phyloP scores from a whole-genome alignment of 1,139 yeast species.

The Wickerhamomyces sp. region DNA sequence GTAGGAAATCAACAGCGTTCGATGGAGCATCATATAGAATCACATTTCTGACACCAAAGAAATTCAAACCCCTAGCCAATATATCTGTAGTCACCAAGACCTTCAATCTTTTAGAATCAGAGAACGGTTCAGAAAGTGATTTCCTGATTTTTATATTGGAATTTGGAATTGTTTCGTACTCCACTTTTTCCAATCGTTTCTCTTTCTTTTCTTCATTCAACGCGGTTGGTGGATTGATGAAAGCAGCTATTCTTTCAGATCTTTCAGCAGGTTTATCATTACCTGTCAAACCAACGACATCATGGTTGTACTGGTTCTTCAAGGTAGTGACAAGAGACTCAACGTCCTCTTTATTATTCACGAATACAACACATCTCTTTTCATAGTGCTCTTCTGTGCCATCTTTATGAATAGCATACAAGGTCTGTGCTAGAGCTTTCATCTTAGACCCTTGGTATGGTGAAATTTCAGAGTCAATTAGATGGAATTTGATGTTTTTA shows the following conservation, averaged over 20 bases:
- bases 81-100: conserved; percentile 88
- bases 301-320: conserved; percentile 50
- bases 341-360: conserved; percentile 69
- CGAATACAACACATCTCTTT: conserved; percentile 84
- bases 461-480: conserved; percentile 67
- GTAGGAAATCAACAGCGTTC: conserved; percentile 81
- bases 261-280: conserved; percentile 58
- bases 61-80: conserved; percentile 85
- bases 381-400: conserved; percentile 74
- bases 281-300: conserved; percentile 63
- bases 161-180: conserved; percentile 10
- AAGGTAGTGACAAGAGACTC: conserved; percentile 49
- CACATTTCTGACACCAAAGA: conserved; percentile 76
- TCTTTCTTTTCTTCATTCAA: conserved; percentile 28
- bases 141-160: conserved; percentile 13
- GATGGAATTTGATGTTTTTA: conserved; percentile 61
- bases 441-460: conserved; percentile 83
- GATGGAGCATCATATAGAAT: conserved; percentile 82
- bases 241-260: conserved; percentile 49
- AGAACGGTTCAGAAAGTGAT: background rate
- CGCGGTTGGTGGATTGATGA: conserved; percentile 57
- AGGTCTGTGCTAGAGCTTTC: conserved; percentile 81
- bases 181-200: conserved; percentile 19
- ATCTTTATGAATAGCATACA: conserved; percentile 81
- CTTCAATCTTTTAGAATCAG: conserved; percentile 33